Percentiles rank a stretch among this genome's conserved stretches.
These are phyloP conservation scores for Phialophora expanda DNA, from an alignment of 2,329 filamentous ascomycete species.

Conservation along the genomic window DNA sequence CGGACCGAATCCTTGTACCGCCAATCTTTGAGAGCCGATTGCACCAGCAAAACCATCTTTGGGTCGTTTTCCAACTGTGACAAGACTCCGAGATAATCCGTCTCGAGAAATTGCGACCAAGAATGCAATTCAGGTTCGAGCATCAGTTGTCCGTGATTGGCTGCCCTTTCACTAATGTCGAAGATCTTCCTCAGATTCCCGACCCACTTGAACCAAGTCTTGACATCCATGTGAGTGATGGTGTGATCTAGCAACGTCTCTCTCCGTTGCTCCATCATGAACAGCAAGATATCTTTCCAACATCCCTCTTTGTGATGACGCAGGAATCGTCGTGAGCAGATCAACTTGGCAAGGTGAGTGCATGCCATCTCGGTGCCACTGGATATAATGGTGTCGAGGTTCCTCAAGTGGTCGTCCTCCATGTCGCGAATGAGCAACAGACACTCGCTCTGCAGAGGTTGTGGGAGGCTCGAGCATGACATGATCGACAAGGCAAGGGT, in stretches of 20 bases:
- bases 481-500: background rate
- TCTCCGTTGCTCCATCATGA: background rate
- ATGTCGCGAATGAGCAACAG: background rate
- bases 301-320: background rate
- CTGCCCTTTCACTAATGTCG: background rate
- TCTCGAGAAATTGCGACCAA: background rate
- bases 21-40: background rate
- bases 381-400: background rate
- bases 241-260: background rate
- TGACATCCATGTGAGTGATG: background rate
- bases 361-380: background rate
- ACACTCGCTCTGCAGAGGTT: background rate
- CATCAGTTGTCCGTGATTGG: background rate
- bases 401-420: background rate
- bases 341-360: slow-evolving; percentile 1
- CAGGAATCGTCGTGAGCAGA: background rate
- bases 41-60: background rate
- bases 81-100: background rate
- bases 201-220: background rate
- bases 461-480: background rate
- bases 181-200: background rate
- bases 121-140: background rate
- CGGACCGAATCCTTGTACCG: background rate
- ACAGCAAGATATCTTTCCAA: background rate
- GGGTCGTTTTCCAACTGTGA: background rate